Base-by-base conservation (phyloP, 805 yeast species). In the Yarrowia sp. region DNA sequence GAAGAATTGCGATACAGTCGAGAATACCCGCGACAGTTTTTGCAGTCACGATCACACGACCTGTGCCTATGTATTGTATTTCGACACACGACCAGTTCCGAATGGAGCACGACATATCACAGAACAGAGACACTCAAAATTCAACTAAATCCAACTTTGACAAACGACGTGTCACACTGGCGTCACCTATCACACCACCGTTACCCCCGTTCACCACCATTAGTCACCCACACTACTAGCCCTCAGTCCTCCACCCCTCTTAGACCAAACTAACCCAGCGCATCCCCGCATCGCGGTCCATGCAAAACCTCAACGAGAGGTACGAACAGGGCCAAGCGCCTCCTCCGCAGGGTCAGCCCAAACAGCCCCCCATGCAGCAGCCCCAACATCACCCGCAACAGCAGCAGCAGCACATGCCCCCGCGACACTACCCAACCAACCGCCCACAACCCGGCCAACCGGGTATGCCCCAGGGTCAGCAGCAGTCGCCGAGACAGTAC, bases 381-480 rank as follows among this genome's bases (percentile, higher is more conserved):
- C 56, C 40, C 19, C 68, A 45, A 35, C 38, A 42, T 11, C 68
- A 48, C 15, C 68, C 15, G 35, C 26, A 22, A 8, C 68, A 43
- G 35, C 69, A 16, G 26, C 68, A 68, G 26, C 70, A 46, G 15
- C 70, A 65, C 43, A 45, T 16, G 56, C 69, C 61, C 5, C 68
- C 68, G 32, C 68, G 56, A 12, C 45, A 63, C 22, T 40, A 46
- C 55, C 67, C 55, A 16, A 38, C 46, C n/a, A 48, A 63, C 8
- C 67, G 46, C 38, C 56, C 45, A 11, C 67, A 63, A 19, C 67
- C 55, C 11, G 56, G 56, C 9, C 66, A 61, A 19, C 35, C 35
- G 15, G 3, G 12, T 9, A 9, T 10, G 40, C 40, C 40, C 3
- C 40, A 10, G 40, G 12, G 12, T n/a, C 43, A 38, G 35, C 59